Evolutionary conservation across 2,329 filamentous ascomycete species (phyloP).

Genomic region (Arthrobotrys sinensis): DNA sequence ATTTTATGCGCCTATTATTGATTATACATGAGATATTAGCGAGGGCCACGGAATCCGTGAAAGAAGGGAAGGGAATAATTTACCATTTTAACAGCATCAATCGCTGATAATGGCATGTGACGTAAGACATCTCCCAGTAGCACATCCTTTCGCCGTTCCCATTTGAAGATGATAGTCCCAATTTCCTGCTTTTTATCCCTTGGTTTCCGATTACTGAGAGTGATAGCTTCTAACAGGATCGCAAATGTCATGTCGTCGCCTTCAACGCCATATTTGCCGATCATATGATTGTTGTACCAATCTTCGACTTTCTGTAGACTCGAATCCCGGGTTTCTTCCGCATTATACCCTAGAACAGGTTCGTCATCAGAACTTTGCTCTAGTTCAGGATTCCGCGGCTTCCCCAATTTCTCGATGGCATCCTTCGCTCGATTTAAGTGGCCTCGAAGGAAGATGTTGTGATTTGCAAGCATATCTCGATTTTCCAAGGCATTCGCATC

Average conservation of each 20-base stretch:
- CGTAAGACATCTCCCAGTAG: slow-evolving; percentile 50
- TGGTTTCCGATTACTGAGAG: slow-evolving; percentile 28
- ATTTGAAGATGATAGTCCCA: slow-evolving; percentile 47
- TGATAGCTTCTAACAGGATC: slow-evolving; percentile 47
- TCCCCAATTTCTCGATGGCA: slow-evolving; percentile 17
- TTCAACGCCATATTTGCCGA: slow-evolving; percentile 32
- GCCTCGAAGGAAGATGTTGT: slow-evolving; percentile 52
- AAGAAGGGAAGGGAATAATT: not conserved
- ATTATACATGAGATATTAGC: not conserved
- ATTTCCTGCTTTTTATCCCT: slow-evolving; percentile 44
- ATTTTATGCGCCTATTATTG: slow-evolving; percentile 49
- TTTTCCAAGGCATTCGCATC: slow-evolving; percentile 9
- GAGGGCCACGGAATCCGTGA: not conserved
- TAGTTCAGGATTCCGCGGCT: not conserved
- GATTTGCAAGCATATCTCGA: slow-evolving; percentile 39
- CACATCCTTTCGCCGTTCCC: slow-evolving; percentile 35
- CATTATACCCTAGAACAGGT: not conserved
- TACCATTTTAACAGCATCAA: slow-evolving; percentile 47
- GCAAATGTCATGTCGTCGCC: slow-evolving; percentile 52
- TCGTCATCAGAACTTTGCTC: not conserved
- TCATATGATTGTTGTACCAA: slow-evolving; percentile 55
- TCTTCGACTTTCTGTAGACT: slow-evolving; percentile 50
- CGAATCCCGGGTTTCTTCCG: slow-evolving; percentile 24
- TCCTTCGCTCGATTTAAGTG: slow-evolving; percentile 43
- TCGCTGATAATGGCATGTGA: slow-evolving; percentile 33